Evolutionary conservation across 768 basidiomycete species (phyloP).

Genomic region (Austroboletus eburneus): DNA sequence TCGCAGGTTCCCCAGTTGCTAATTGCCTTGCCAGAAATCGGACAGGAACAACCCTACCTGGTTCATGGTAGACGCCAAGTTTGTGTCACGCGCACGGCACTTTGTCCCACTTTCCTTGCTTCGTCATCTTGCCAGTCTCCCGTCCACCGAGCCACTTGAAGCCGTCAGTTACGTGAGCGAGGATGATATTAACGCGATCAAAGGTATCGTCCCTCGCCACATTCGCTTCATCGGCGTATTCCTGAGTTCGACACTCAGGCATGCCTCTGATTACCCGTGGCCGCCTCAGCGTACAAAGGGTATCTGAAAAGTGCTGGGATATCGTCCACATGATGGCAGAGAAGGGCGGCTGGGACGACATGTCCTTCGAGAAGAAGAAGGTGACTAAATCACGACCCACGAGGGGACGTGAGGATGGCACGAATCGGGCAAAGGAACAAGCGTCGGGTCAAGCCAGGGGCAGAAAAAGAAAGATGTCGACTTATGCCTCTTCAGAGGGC

Average conservation of each 20-base stretch:
- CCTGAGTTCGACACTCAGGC: conserved; percentile 33
- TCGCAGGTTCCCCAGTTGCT: background rate
- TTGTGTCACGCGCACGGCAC: conserved; percentile 57
- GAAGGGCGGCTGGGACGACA: conserved; percentile 73
- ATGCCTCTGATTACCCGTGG: conserved; percentile 83
- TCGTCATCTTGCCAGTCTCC: conserved; percentile 50
- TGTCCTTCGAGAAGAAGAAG: conserved; percentile 39
- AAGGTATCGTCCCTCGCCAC: conserved; percentile 40
- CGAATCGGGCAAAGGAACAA: background rate
- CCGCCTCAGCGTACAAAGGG: conserved; percentile 84
- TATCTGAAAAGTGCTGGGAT: conserved; percentile 60
- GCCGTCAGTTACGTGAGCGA: conserved; percentile 65
- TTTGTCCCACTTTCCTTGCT: conserved; percentile 79
- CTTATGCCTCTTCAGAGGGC: background rate
- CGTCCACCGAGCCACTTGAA: conserved; percentile 38
- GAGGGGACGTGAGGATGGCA: background rate
- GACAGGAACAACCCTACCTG: conserved; percentile 73
- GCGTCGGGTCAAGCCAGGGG: background rate
- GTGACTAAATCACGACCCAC: background rate
- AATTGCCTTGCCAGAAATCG: conserved; percentile 56
- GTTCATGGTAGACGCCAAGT: conserved; percentile 88
- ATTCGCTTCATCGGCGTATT: conserved; percentile 1
- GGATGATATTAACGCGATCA: conserved; percentile 57
- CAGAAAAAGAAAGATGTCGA: conserved; percentile 24
- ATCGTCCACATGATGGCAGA: conserved; percentile 58